Conservation (phyloP, 2,329 filamentous ascomycete genomes). For the Phoma herbarum region DNA sequence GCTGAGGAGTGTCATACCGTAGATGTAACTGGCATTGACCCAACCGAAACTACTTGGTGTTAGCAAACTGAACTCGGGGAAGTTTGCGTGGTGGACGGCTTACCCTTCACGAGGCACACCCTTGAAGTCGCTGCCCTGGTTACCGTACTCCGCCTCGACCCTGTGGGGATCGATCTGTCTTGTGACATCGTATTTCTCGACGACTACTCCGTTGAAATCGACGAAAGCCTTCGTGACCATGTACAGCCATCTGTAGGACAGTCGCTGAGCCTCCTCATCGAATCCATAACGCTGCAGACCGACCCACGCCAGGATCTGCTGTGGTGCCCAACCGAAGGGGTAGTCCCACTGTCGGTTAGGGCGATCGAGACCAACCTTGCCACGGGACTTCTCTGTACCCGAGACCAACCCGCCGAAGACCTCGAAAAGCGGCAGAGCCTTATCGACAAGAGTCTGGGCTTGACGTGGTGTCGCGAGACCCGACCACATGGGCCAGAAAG, state of each 20-base stretch:
- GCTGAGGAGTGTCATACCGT: slow-evolving; percentile 86
- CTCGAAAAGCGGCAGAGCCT: slow-evolving; percentile 87
- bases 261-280: slow-evolving; percentile 83
- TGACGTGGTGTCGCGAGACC: slow-evolving; percentile 86
- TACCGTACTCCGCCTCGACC: slow-evolving; percentile 96
- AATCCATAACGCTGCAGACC: slow-evolving; percentile 92
- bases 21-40: slow-evolving; percentile 98
- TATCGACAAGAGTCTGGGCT: slow-evolving; percentile 81
- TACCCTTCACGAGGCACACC: slow-evolving; percentile 95
- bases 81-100: slow-evolving; percentile 52
- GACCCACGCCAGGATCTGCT: slow-evolving; percentile 98
- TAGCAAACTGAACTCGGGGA: slow-evolving; percentile 28
- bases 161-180: slow-evolving; percentile 87
- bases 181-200: slow-evolving; percentile 99
- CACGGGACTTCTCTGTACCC: slow-evolving; percentile 88
- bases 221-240: slow-evolving; percentile 99
- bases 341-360: slow-evolving; percentile 99
- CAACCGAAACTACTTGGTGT: slow-evolving; percentile 79
- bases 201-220: slow-evolving; percentile 97
- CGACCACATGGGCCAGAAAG: slow-evolving; percentile 98
- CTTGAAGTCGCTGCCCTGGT: slow-evolving; percentile 95
- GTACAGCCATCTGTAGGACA: slow-evolving; percentile 96
- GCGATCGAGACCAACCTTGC: slow-evolving; percentile 77
- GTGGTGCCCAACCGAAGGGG: slow-evolving; percentile 96
- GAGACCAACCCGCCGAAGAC: slow-evolving; percentile 86